Base-by-base conservation (phyloP, 2,329 filamentous ascomycete species). In the Orbilia quercus region DNA sequence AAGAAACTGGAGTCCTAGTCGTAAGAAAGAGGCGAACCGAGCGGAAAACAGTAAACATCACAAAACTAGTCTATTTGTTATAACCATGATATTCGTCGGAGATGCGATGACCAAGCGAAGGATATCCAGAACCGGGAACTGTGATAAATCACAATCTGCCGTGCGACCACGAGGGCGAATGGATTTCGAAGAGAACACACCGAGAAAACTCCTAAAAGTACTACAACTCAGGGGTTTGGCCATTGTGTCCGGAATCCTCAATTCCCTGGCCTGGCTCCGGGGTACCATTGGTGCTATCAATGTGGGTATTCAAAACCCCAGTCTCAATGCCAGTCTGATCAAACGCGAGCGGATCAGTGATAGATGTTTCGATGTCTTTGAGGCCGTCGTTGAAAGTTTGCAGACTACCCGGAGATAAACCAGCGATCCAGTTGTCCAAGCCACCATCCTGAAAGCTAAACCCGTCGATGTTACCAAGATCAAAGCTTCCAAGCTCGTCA, bases 241-340 rank as follows among this genome's bases (percentile, higher is more conserved):
- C 57, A 48, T 18, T 40, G 34, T 42, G 48, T 50, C 66, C 45
- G 6, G 57, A 11, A 23, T 62, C 57, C n/a, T 63, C 66, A 31
- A 63, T 42, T 16, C 23, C 20, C 2, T 63, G 48, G 11, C 65
- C 65, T 12, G 57, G 66, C 18, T 71, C 66, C n/a, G 66, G 66
- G 2, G 66, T 64, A 16, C 66, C 58, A 64, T 63, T 53, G 20
- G 44, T n/a, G 31, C 66, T 71, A 71, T 64, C 58, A 51, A 71
- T 71, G 40, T 71, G 66, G 36, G 66, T 63, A 40, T 64, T 63
- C 51, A 71, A 50, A 53, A 71, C 66, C 4, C 66, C 66, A 31
- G 58, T 55, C 45, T 71, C 66, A 38, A 71, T 71, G 0, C 20
- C 58, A 45, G 7, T 64, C 34, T 42, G 66, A 12, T 58, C 66